phyloP scores from a whole-genome alignment of 2,329 filamentous ascomycete genomes.

The Colletotrichum musae region DNA sequence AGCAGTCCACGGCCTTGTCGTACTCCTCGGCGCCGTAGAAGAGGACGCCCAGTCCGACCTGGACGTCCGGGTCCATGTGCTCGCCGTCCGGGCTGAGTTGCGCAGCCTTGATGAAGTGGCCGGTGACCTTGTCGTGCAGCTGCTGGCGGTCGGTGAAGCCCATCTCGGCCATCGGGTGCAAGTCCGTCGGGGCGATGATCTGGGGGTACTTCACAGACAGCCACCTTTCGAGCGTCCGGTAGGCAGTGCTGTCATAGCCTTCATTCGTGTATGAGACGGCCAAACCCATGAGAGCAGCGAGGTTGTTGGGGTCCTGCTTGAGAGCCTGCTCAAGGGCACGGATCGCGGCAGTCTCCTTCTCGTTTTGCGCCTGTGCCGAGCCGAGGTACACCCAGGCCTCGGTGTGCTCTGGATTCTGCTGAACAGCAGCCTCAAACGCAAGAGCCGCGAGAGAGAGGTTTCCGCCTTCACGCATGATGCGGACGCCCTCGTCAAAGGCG shows the following conservation, averaged over 20 bases:
- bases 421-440: constrained; percentile 95
- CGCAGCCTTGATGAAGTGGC: constrained; percentile 91
- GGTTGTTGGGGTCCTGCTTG: constrained; percentile 88
- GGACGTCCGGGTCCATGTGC: constrained; percentile 98
- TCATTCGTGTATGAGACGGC: constrained; percentile 99
- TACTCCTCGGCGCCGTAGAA: constrained; percentile 99
- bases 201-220: constrained; percentile 93
- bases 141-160: constrained; percentile 94
- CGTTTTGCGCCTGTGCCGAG: constrained; percentile 95
- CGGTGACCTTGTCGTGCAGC: constrained; percentile 91
- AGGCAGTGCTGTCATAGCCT: constrained; percentile 96
- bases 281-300: constrained; percentile 92
- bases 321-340: constrained; percentile 92
- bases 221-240: constrained; percentile 96
- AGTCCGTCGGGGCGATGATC: constrained; percentile 79
- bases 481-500: constrained; percentile 92
- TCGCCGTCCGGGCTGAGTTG: constrained; percentile 92
- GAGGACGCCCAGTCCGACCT: constrained; percentile 94
- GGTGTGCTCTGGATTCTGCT: constrained; percentile 88
- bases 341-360: constrained; percentile 97
- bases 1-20: constrained; percentile 98
- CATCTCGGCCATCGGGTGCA: constrained; percentile 84
- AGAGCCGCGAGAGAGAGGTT: constrained; percentile 94
- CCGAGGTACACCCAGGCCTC: constrained; percentile 96
- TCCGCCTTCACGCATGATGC: constrained; percentile 93